Base-by-base conservation (phyloP, 495 filamentous ascomycete species). In the Parathielavia appendiculata region DNA sequence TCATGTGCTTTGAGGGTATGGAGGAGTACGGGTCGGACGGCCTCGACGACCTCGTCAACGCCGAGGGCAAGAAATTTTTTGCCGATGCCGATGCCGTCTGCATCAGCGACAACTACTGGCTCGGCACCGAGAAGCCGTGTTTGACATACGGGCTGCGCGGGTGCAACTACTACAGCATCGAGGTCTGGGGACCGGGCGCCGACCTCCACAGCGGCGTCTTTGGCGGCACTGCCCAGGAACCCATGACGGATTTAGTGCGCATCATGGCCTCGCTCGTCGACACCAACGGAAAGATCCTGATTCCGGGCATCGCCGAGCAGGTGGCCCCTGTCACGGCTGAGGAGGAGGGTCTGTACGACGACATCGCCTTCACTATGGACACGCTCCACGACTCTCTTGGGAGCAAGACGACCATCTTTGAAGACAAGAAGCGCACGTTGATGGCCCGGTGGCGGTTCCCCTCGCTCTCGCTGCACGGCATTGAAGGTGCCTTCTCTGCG, bases 1-100 rank as follows among this genome's bases (percentile, higher is more conserved):
- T 99, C 34, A 97, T 96, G 91, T 99, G 95, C 79, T 99, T 99
- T 67, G 95, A 99, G 75, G 95, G 95, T 43, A 99, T 99, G 95
- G 93, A 99, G 76, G 95, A 99, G 76, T 95, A 96, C 71, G 95
- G 95, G 41, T 96, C 90, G 0, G 95, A 97, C 66, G 95, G 95
- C 40, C 81, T 99, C 41, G 92, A 99, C 60, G 92, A 96, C 44
- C 87, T 97, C 60, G 96, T 99, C 72, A 78, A 87, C 60, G 84
- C 80, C 17, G 95, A 99, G 75, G 87, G 83, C 63, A 90, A 92
- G 76, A 84, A 85, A 54, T 97, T 83, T 79, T 99, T 99, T 76
- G 89, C 88, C 63, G 92, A 96, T 62, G 84, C 90, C 6, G 95
- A 99, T 60, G 95, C 92, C 6, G 92, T 96, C 19, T 97, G 95